Conservation (phyloP, 2,329 filamentous ascomycete species). For the Botrytis cinerea region DNA sequence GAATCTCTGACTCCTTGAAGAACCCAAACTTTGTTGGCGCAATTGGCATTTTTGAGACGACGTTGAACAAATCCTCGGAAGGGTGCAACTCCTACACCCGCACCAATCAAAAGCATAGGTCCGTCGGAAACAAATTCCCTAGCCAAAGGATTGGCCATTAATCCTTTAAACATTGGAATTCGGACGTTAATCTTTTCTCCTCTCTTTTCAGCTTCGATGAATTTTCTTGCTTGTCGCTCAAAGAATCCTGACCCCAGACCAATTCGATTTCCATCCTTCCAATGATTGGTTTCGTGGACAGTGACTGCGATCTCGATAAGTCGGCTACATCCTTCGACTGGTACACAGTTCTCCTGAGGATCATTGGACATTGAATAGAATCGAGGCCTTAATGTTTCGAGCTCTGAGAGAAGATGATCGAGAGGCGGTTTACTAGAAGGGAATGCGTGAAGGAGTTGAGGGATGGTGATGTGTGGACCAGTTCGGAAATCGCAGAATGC, state of each 20-base stretch:
- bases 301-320: slow-evolving; percentile 96
- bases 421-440: slow-evolving; percentile 87
- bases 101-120: slow-evolving; percentile 95
- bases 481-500: slow-evolving; percentile 94
- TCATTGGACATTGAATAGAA: slow-evolving; percentile 99
- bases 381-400: slow-evolving; percentile 90
- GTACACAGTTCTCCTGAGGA: slow-evolving; percentile 63
- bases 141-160: slow-evolving; percentile 96
- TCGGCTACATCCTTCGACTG: slow-evolving; percentile 58
- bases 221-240: slow-evolving; percentile 76
- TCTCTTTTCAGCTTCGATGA: slow-evolving; percentile 65
- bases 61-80: slow-evolving; percentile 98
- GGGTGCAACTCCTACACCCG: slow-evolving; percentile 93
- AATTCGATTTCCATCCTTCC: slow-evolving; percentile 70
- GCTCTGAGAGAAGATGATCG: slow-evolving; percentile 74
- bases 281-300: slow-evolving; percentile 83
- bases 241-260: slow-evolving; percentile 93
- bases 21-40: slow-evolving; percentile 97
- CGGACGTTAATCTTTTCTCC: slow-evolving; percentile 66
- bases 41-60: slow-evolving; percentile 88
- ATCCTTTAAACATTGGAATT: slow-evolving; percentile 95
- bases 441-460: slow-evolving; percentile 88
- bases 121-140: slow-evolving; percentile 90
- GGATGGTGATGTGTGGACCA: slow-evolving; percentile 79
- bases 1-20: slow-evolving; percentile 93